phyloP scores from a whole-genome alignment of 345 rosid species.

The Mercurialis annua region DNA sequence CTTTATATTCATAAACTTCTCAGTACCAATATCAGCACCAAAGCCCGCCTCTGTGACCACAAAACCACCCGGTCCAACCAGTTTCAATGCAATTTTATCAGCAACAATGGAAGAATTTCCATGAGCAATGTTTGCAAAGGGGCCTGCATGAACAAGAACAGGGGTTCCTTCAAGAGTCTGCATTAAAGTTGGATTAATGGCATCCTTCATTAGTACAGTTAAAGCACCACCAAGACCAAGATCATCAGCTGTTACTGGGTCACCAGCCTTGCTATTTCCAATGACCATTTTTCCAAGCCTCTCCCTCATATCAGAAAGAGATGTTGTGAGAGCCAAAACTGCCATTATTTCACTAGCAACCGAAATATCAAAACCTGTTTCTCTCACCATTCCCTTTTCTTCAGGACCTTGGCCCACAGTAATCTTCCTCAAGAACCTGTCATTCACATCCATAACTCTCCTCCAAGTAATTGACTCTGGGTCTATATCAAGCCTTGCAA shows the following conservation, averaged over 20 bases:
- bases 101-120: constrained; percentile 98
- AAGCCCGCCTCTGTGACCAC: constrained; percentile 99
- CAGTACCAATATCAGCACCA: constrained; percentile 96
- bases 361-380: constrained; percentile 92
- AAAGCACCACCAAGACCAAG: constrained; percentile 98
- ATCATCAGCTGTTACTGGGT: constrained; percentile 95
- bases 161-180: constrained; percentile 99
- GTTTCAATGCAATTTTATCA: constrained; percentile 90
- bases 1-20: constrained; percentile 96
- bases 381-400: constrained; percentile 96
- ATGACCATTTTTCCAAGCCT: constrained; percentile 96
- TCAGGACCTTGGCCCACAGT: constrained; percentile 93
- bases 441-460: constrained; percentile 98
- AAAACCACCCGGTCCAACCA: constrained; percentile 94
- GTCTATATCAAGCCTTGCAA: constrained; percentile 91
- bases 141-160: constrained; percentile 98
- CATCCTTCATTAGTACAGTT: constrained; percentile 96
- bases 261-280: constrained; percentile 93
- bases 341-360: constrained; percentile 99
- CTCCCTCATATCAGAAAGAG: constrained; percentile 96
- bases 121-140: constrained; percentile 98
- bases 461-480: constrained; percentile 90
- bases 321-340: constrained; percentile 92
- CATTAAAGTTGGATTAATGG: constrained; percentile 94
- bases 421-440: constrained; percentile 89